A percentile compares a stretch with the other conserved stretches of the same genome.
These are phyloP conservation scores for Biscogniauxia marginata DNA, from an alignment of 2,329 filamentous ascomycete genomes.

Conservation along the genomic window DNA sequence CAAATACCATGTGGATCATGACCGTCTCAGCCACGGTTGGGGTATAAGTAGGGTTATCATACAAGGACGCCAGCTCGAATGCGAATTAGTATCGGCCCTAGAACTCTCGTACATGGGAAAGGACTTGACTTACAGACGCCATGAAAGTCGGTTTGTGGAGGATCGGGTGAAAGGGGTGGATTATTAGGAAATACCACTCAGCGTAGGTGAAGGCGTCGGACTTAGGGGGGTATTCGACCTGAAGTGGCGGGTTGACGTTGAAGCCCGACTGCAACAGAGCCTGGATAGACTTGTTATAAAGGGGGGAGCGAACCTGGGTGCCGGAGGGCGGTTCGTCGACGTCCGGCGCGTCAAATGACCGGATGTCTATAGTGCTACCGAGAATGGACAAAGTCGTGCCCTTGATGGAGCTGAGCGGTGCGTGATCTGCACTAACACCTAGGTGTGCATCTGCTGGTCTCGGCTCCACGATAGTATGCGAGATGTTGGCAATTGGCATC, in stretches of 20 bases:
- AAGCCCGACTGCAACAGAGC: conserved; percentile 66
- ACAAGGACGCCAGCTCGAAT: conserved; percentile 59
- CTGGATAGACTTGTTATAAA: conserved; percentile 71
- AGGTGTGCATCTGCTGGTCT: conserved; percentile 62
- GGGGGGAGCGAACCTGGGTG: conserved; percentile 39
- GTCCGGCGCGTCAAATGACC: conserved; percentile 66
- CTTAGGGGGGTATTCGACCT: conserved; percentile 61
- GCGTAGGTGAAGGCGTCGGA: conserved; percentile 66
- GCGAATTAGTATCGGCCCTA: conserved; percentile 15
- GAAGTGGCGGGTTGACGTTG: conserved; percentile 56
- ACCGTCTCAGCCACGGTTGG: conserved; percentile 65
- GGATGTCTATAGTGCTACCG: conserved; percentile 76
- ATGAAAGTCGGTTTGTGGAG: conserved; percentile 76
- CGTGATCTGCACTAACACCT: conserved; percentile 61
- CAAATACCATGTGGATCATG: conserved; percentile 75
- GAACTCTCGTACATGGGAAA: neutral
- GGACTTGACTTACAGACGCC: conserved; percentile 53
- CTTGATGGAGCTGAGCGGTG: conserved; percentile 69
- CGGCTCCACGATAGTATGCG: conserved; percentile 35
- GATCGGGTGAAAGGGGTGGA: conserved; percentile 71
- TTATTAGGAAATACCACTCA: conserved; percentile 71
- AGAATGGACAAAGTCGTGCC: conserved; percentile 76
- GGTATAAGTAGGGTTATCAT: conserved; percentile 65
- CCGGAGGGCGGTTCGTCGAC: conserved; percentile 58
- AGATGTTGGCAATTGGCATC: conserved; percentile 24